Conservation (phyloP, 345 rosid species). For the Ricinus communis region DNA sequence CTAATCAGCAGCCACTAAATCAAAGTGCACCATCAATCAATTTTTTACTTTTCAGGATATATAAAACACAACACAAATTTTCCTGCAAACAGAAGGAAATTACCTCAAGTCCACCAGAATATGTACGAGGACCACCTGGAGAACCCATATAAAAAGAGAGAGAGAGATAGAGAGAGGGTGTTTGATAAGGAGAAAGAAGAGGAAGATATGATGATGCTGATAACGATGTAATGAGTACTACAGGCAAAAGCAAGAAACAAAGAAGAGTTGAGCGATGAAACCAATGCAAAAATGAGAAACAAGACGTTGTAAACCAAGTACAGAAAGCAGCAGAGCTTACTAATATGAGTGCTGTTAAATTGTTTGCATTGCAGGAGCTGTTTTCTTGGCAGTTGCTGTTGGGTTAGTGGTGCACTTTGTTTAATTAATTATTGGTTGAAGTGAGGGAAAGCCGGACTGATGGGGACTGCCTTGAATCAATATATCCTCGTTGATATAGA, state of each 20-base stretch:
- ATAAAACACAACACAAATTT: background rate
- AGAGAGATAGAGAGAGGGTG: background rate
- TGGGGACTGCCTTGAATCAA: background rate
- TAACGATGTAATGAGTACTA: too few species aligned
- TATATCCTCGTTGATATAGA: background rate
- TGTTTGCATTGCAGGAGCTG: background rate
- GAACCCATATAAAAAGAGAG: constrained; percentile 20
- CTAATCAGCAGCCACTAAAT: too few species aligned
- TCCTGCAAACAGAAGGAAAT: background rate
- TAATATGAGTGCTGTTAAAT: too few species aligned
- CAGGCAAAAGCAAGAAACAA: background rate
- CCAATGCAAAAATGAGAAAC: background rate
- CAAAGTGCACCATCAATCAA: too few species aligned
- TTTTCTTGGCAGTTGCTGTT: background rate
- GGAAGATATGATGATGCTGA: too few species aligned
- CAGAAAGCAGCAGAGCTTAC: background rate
- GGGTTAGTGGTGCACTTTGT: too few species aligned
- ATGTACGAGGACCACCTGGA: constrained; percentile 6
- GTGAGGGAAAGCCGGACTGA: constrained; percentile 22
- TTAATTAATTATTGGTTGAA: background rate
- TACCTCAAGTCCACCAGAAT: constrained; percentile 23
- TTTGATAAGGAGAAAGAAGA: background rate
- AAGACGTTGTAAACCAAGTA: constrained; percentile 12
- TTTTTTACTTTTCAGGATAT: too few species aligned
- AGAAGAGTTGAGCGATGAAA: background rate